Percentiles rank a stretch among this genome's conserved stretches.
These are phyloP conservation scores for Ogataea zsoltii DNA, from an alignment of 805 yeast species.

Conservation along the genomic window DNA sequence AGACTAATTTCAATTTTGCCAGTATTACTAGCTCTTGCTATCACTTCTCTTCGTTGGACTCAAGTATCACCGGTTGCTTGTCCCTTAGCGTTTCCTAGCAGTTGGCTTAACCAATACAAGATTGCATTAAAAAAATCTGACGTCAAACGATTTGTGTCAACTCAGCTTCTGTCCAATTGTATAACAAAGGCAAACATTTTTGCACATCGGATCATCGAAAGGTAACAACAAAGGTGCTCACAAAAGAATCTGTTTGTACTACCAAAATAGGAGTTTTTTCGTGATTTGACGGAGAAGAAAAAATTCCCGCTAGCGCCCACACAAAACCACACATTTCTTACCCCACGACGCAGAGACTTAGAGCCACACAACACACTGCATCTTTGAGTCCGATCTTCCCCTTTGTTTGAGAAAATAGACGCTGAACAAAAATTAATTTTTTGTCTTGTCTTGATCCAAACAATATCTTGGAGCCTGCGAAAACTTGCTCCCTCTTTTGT, in stretches of 20 bases:
- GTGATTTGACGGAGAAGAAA: not conserved
- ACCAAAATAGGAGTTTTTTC: not conserved
- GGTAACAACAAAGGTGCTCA: not conserved
- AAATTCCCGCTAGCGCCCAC: slow-evolving; percentile 2
- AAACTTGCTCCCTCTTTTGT: slow-evolving; percentile 4
- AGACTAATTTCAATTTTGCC: not conserved
- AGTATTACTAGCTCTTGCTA: slow-evolving; percentile 1
- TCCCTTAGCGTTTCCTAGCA: not conserved
- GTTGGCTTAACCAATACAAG: not conserved
- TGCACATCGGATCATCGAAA: not conserved
- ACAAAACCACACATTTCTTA: not conserved
- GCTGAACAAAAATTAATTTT: not conserved
- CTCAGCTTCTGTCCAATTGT: not conserved
- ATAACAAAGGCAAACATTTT: not conserved
- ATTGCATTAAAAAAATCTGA: not conserved
- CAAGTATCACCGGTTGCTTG: slow-evolving; percentile 1
- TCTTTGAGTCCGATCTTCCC: not conserved
- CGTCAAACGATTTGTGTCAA: not conserved
- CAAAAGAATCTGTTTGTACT: not conserved
- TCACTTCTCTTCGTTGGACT: not conserved
- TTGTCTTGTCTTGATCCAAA: slow-evolving; percentile 1
- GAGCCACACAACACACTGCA: slow-evolving; percentile 2
- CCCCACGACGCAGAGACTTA: not conserved
- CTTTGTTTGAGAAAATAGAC: slow-evolving; percentile 5
- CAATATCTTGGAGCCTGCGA: not conserved